These are phyloP conservation scores for Myxozyma vanderwaltii DNA, from an alignment of 805 yeast genomes.

Conservation along the genomic window DNA sequence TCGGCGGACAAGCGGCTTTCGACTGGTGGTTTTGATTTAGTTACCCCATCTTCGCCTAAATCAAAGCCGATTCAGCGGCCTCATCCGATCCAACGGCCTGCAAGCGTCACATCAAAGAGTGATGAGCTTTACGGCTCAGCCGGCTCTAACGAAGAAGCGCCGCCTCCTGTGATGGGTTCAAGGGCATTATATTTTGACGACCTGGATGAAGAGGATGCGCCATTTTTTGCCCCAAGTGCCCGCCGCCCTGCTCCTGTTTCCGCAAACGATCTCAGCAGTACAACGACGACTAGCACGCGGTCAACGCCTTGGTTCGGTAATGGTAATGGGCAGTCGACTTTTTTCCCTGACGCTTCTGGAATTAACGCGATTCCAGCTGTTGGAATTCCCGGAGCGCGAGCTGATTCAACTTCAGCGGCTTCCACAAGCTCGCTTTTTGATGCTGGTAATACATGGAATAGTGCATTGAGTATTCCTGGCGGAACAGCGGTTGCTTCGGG, in stretches of 20 bases:
- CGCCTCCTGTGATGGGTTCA: conserved; percentile 27
- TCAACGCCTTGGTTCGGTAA: conserved; percentile 15
- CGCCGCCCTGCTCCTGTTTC: conserved; percentile 12
- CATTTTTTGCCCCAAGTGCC: conserved; percentile 24
- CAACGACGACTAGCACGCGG: neutral
- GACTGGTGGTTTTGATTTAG: neutral
- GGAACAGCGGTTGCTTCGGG: conserved; percentile 1
- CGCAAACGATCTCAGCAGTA: neutral
- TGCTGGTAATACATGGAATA: conserved; percentile 20
- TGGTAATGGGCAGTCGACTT: conserved; percentile 24
- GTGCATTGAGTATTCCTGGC: conserved; percentile 22
- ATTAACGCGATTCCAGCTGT: neutral
- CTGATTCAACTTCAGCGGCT: neutral
- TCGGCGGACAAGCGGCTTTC: conserved; percentile 14
- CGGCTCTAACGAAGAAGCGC: conserved; percentile 4
- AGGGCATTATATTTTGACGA: conserved; percentile 25
- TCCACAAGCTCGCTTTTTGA: conserved; percentile 12
- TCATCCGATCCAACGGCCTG: conserved; percentile 32
- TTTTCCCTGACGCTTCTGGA: conserved; percentile 22
- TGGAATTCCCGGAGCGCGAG: neutral
- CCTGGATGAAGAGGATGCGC: conserved; percentile 19
- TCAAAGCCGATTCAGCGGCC: conserved; percentile 28
- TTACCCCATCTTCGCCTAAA: conserved; percentile 9
- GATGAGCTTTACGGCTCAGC: conserved; percentile 20
- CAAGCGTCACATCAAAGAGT: conserved; percentile 17